Conservation (phyloP, 2,329 filamentous ascomycete genomes). For the Aschersonia sp. region DNA sequence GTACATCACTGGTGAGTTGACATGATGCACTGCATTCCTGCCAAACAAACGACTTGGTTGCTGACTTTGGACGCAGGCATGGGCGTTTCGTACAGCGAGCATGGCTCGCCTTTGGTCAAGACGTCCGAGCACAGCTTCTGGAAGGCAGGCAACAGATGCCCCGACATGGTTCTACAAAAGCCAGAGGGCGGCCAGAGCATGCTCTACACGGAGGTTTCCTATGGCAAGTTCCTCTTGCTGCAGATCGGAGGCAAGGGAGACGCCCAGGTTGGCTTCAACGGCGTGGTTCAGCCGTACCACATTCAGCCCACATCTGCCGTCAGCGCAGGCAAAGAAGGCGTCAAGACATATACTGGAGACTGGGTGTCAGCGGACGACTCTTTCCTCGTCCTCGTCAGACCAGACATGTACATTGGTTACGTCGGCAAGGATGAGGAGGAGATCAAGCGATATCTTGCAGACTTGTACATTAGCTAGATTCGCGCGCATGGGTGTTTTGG, state of each 20-base stretch:
- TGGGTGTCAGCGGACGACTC: conserved; percentile 12
- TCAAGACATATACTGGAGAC: conserved; percentile 14
- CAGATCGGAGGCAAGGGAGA: conserved; percentile 7
- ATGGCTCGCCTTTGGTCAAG: conserved; percentile 18
- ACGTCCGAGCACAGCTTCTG: conserved; percentile 19
- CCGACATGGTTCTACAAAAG: conserved; percentile 16
- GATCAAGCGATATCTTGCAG: conserved; percentile 14
- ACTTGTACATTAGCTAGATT: conserved; percentile 5
- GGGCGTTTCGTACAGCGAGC: conserved; percentile 24
- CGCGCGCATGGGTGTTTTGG: too few species aligned
- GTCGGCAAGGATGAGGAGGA: conserved; percentile 12
- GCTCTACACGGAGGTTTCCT: conserved; percentile 16
- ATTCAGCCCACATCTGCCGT: not conserved
- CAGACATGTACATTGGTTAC: conserved; percentile 25
- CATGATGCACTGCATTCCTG: too few species aligned
- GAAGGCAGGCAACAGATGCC: conserved; percentile 22
- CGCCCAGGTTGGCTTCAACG: not conserved
- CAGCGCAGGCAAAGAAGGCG: not conserved
- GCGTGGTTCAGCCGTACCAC: not conserved
- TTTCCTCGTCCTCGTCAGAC: conserved; percentile 20
- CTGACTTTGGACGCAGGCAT: conserved; percentile 14
- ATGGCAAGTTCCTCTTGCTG: conserved; percentile 18
- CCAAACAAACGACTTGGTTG: not conserved
- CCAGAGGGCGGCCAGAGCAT: conserved; percentile 7
- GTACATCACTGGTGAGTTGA: conserved; percentile 28